Evolutionary conservation across 176 grass and related monocot species (phyloP).

Genomic region (barley (Hordeum vulgare)): MorexV3_pseudomolecules_assembly NC_058521.1:590880728-590881227

Average conservation of each 20-base stretch:
- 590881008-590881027: not conserved
- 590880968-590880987: conserved; percentile 82
- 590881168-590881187: conserved; percentile 21
- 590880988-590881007: not conserved
- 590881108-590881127: conserved; percentile 75
- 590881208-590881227: conserved; percentile 22
- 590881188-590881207: not conserved
- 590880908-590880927: conserved; percentile 53
- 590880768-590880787: conserved; percentile 51
- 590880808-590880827: conserved; percentile 63
- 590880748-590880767: conserved; percentile 56
- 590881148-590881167: not conserved
- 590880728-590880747: not conserved
- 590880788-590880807: conserved; percentile 41
- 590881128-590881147: conserved; percentile 69
- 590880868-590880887: not conserved
- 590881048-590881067: not conserved
- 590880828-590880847: conserved; percentile 86
- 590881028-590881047: conserved; percentile 1
- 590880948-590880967: conserved; percentile 86
- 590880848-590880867: not conserved
- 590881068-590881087: conserved; percentile 38
- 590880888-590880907: not conserved
- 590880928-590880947: conserved; percentile 93
- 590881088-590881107: conserved; percentile 82